Percentiles rank a stretch among this genome's conserved stretches.
These are phyloP conservation scores for Saprolegnia diclina DNA, from an alignment of 352 stramenopile genomes.

Conservation along the genomic window DNA sequence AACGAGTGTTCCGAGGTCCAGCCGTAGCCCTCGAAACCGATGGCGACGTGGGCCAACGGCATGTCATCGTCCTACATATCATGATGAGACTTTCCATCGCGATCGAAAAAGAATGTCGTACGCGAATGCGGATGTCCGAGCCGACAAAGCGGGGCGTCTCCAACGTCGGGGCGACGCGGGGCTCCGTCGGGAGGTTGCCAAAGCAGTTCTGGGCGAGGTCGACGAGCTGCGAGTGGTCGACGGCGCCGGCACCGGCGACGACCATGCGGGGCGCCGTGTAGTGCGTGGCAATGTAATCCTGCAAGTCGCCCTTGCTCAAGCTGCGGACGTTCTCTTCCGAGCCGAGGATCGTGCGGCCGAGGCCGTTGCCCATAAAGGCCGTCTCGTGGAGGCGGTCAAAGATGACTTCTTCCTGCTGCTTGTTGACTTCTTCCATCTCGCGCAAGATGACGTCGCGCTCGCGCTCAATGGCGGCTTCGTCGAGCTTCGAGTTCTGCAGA, in stretches of 20 bases:
- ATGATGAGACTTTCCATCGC: too few relatives aligned
- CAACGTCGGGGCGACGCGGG: slow-evolving; percentile 58
- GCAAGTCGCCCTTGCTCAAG: slow-evolving; percentile 92
- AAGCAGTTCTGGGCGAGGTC: slow-evolving; percentile 96
- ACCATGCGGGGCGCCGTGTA: slow-evolving; percentile 99
- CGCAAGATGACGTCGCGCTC: slow-evolving; percentile 99
- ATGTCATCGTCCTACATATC: slow-evolving; percentile 70
- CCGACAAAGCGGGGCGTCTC: slow-evolving; percentile 80
- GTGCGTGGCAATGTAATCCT: slow-evolving; percentile 98
- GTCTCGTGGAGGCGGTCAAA: slow-evolving; percentile 99
- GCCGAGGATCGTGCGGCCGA: slow-evolving; percentile 99
- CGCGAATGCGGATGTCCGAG: slow-evolving; percentile 88
- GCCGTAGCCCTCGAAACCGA: slow-evolving; percentile 97
- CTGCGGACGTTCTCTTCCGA: slow-evolving; percentile 97
- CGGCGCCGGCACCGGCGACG: slow-evolving; percentile 94
- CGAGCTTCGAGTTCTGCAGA: slow-evolving; percentile 97
- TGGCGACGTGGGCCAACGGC: slow-evolving; percentile 91
- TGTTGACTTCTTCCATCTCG: slow-evolving; percentile 99
- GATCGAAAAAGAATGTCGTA: slow-evolving; percentile 10
- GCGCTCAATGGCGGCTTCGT: slow-evolving; percentile 92
- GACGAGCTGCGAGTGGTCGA: slow-evolving; percentile 97
- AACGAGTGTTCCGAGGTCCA: slow-evolving; percentile 98
- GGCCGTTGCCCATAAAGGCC: slow-evolving; percentile 95
- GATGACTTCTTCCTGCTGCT: slow-evolving; percentile 97
- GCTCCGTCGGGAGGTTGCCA: slow-evolving; percentile 84